Conservation (phyloP, 179 eudicot genomes). For the Amaranthus tricolor region DNA sequence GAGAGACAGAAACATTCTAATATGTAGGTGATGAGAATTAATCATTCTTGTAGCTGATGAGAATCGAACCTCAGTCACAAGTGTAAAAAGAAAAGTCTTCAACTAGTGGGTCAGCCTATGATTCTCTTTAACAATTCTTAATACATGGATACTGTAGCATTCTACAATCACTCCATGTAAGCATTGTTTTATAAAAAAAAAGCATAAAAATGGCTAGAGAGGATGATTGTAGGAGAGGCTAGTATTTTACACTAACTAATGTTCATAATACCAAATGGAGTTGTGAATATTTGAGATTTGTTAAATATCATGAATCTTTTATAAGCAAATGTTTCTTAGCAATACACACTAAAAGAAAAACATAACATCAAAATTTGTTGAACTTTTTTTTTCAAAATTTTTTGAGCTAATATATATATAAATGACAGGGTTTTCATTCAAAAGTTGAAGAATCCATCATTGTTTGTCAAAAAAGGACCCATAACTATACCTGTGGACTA, state of each 20-base stretch:
- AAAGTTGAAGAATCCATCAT: not conserved
- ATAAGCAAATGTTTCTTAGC: too few relatives aligned
- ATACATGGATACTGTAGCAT: not conserved
- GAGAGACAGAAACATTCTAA: not conserved
- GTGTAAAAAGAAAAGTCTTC: not conserved
- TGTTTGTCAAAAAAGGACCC: not conserved
- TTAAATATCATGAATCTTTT: not conserved
- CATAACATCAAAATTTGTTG: not conserved
- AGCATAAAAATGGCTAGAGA: not conserved
- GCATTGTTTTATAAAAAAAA: not conserved
- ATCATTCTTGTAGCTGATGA: not conserved
- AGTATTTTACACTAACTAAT: not conserved
- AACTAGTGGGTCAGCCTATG: not conserved
- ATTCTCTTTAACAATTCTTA: not conserved
- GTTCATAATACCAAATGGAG: not conserved
- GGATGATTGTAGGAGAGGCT: too few relatives aligned
- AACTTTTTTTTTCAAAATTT: too few relatives aligned
- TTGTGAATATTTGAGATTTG: not conserved
- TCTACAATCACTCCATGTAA: not conserved
- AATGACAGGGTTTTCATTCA: not conserved
- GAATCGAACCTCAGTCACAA: not conserved
- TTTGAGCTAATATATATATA: not conserved
- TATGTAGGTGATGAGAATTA: too few relatives aligned
- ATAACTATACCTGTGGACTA: not conserved
- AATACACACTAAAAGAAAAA: not conserved